A percentile compares a stretch with the other conserved stretches of the same genome.
phyloP scores from a whole-genome alignment of 1,139 yeast species.

The Spathaspora jeffriesii region DNA sequence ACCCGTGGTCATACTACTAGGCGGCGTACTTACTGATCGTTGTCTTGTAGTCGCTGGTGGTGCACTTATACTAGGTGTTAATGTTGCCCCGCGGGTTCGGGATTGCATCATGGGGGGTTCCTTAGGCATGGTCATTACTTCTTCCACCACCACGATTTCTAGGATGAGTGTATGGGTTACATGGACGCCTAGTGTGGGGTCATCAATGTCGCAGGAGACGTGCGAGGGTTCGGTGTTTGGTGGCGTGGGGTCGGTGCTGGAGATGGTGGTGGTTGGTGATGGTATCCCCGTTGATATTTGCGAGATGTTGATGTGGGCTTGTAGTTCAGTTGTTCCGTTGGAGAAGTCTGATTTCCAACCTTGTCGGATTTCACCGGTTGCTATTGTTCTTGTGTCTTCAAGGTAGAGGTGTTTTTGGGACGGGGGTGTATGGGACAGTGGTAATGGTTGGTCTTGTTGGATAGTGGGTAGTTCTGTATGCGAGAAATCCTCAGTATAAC shows the following conservation, averaged over 20 bases:
- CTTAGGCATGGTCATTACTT: conserved; percentile 46
- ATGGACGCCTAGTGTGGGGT: conserved; percentile 74
- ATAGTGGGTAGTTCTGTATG: background rate
- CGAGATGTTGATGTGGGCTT: conserved; percentile 65
- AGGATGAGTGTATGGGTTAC: conserved; percentile 76
- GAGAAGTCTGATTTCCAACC: conserved; percentile 97
- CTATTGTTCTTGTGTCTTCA: conserved; percentile 73
- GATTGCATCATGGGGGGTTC: background rate
- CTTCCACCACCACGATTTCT: conserved; percentile 95
- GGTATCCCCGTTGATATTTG: conserved; percentile 56
- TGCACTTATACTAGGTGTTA: conserved; percentile 3
- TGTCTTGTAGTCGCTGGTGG: conserved; percentile 27
- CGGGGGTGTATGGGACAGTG: conserved; percentile 4
- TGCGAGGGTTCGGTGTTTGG: conserved; percentile 36
- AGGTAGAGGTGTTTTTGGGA: conserved; percentile 43
- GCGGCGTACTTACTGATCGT: background rate
- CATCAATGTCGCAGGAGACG: conserved; percentile 79
- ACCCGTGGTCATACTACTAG: conserved; percentile 69
- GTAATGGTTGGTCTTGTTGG: too few relatives aligned
- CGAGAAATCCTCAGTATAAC: conserved; percentile 31
- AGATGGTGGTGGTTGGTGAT: conserved; percentile 26
- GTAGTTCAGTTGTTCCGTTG: conserved; percentile 74
- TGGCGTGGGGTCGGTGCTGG: conserved; percentile 26
- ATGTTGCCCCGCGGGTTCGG: too few relatives aligned
- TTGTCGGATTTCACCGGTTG: conserved; percentile 76